Evolutionary conservation across 1,139 yeast genomes (phyloP), one percentile per base, ranked within the genome.

Genomic region (Magnusiomyces tetraspermus): DNA sequence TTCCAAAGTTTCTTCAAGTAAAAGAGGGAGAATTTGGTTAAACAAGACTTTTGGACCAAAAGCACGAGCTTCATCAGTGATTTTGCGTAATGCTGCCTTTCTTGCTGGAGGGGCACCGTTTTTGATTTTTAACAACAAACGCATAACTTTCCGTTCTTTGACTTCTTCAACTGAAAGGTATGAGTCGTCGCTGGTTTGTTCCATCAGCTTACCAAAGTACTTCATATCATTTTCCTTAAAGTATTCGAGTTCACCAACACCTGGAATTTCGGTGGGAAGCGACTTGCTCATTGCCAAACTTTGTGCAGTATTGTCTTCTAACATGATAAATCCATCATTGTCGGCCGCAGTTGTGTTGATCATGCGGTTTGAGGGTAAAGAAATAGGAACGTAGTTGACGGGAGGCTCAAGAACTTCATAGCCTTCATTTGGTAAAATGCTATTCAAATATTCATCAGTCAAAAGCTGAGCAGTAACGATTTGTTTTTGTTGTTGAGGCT

Each of bases 11-110:
- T 82, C 82, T 58, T 88, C 96, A 64, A 85, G 71, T 40, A 90
- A 69, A 19, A 90, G 68, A 0, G 96, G 96, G 17, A 90, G 71
- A 6, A 87, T 74, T 57, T 80, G 83, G 54, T 79, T 78, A 61
- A 90, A 83, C 22, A 89, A 66, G 0, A 80, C 66, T 50, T 79
- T 76, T 0, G 96, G 83, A 0, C 97, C 97, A 60, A 82, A 79
- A 15, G 69, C 70, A 8, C 74, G 69, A 0, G 94, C 84, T 58
- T 76, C 76, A 51, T 82, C 88, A 1, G 87, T 79, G 24, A 90
- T 67, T 44, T 77, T 75, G 53, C 94, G 73, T 67, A 88, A 68
- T 0, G 96, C 83, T n/a, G 72, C 69, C 63, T 86, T 89, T 50
- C 97, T 74, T 10, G 76, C 73, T 0, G 74, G 68, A 3, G 85